Percentiles rank a stretch among this genome's conserved stretches.
These are phyloP conservation scores for Collybiopsis confluens DNA, from an alignment of 768 basidiomycete genomes.

Conservation along the genomic window DNA sequence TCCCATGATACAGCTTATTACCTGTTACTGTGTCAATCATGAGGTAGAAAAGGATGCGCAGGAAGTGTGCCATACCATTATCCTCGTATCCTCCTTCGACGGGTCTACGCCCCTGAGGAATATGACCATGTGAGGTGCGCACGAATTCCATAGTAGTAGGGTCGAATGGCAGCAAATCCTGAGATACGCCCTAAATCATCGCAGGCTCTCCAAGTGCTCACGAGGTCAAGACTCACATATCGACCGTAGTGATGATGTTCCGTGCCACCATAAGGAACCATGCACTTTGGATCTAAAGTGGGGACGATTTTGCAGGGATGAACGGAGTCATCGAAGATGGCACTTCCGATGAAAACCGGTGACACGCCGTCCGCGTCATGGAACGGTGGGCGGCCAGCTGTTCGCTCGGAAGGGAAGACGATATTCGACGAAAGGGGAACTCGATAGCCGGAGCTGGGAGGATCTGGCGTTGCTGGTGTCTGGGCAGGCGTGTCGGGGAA, in stretches of 20 bases:
- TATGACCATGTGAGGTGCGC: conserved; percentile 49
- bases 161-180: conserved; percentile 69
- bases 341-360: conserved; percentile 71
- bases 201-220: too few species aligned
- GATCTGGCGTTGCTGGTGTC: not conserved
- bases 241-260: conserved; percentile 62
- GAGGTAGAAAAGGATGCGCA: not conserved
- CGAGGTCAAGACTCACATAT: conserved; percentile 23
- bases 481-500: not conserved
- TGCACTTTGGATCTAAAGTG: conserved; percentile 44
- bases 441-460: conserved; percentile 58
- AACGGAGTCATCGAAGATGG: conserved; percentile 60
- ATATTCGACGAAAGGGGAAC: conserved; percentile 43
- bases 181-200: not conserved
- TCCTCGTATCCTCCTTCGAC: conserved; percentile 79
- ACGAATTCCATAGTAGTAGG: conserved; percentile 74
- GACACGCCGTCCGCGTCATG: conserved; percentile 51
- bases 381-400: conserved; percentile 48
- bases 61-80: conserved; percentile 21
- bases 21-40: conserved; percentile 18
- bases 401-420: conserved; percentile 42
- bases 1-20: conserved; percentile 62
- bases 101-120: conserved; percentile 49
- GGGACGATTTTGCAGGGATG: conserved; percentile 83
- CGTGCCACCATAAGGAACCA: conserved; percentile 59